Evolutionary conservation across 2,329 filamentous ascomycete genomes (phyloP).

Genomic region (Phoma herbarum): DNA sequence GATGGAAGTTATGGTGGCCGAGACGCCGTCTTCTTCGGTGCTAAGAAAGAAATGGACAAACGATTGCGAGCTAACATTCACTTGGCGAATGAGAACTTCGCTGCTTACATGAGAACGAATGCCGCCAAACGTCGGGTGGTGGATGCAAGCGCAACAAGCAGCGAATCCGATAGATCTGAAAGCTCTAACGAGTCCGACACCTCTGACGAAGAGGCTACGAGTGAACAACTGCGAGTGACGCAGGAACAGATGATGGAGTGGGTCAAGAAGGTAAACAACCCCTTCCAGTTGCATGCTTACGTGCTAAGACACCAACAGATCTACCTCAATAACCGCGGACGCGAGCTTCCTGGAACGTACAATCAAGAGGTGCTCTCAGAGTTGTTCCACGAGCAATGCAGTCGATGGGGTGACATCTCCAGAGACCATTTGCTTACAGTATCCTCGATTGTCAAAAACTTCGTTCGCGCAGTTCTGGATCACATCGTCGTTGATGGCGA

Average conservation of each 20-base stretch:
- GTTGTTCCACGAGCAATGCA: conserved; percentile 6
- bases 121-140: background rate
- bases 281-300: background rate
- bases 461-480: too few relatives aligned
- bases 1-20: too few relatives aligned
- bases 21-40: too few relatives aligned
- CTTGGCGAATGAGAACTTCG: background rate
- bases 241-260: background rate
- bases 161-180: background rate
- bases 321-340: conserved; percentile 2
- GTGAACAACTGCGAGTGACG: background rate
- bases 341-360: too few relatives aligned
- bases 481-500: conserved; percentile 9
- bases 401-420: background rate
- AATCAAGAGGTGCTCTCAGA: background rate
- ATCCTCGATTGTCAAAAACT: conserved; percentile 9
- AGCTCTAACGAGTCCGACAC: background rate
- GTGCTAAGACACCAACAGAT: background rate
- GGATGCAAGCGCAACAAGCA: too few relatives aligned
- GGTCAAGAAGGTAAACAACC: background rate
- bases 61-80: background rate
- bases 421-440: conserved; percentile 1
- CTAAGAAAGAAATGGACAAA: background rate
- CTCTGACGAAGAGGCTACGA: background rate
- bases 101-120: background rate